Percentiles rank a stretch among this genome's conserved stretches.
Evolutionary conservation across 1,284 basidiomycete genomes (phyloP).

Genomic region (Malassezia sp.): DNA sequence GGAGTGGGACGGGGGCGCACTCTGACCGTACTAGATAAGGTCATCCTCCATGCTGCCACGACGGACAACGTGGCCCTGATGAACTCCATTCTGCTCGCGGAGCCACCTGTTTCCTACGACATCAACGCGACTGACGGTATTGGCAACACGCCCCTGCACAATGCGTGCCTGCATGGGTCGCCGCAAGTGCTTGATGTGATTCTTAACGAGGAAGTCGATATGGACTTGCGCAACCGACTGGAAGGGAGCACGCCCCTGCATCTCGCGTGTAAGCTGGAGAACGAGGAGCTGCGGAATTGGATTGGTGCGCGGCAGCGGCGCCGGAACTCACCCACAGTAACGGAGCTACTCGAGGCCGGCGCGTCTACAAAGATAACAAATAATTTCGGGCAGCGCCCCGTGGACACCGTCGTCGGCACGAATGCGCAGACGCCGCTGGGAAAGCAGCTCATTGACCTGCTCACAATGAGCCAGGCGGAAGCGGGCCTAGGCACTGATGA

Average conservation of each 20-base stretch:
- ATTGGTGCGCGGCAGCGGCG: slow-evolving; percentile 47
- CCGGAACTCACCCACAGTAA: slow-evolving; percentile 17
- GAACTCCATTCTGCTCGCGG: slow-evolving; percentile 24
- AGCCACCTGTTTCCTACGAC: slow-evolving; percentile 21
- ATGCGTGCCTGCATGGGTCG: slow-evolving; percentile 27
- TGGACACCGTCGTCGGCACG: slow-evolving; percentile 25
- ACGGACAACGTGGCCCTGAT: slow-evolving; percentile 34
- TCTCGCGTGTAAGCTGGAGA: slow-evolving; percentile 58
- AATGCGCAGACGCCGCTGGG: slow-evolving; percentile 24
- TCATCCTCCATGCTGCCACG: slow-evolving; percentile 30
- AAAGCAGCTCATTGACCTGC: slow-evolving; percentile 24
- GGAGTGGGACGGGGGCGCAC: no score
- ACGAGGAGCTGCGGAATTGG: slow-evolving; percentile 55
- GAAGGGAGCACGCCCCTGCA: slow-evolving; percentile 71
- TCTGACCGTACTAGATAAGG: slow-evolving; percentile 26
- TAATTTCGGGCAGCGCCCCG: slow-evolving; percentile 35
- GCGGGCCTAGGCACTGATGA: slow-evolving; percentile 23
- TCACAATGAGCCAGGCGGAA: slow-evolving; percentile 26
- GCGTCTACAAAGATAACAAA: slow-evolving; percentile 32
- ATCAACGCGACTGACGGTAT: slow-evolving; percentile 35
- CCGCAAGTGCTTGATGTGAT: slow-evolving; percentile 32
- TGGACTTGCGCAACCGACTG: slow-evolving; percentile 65
- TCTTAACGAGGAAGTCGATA: slow-evolving; percentile 56
- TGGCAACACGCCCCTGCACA: slow-evolving; percentile 42
- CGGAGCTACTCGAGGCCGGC: slow-evolving; percentile 38